Conservation (phyloP, 352 stramenopile genomes). For the Aphanomyces invadans region DNA sequence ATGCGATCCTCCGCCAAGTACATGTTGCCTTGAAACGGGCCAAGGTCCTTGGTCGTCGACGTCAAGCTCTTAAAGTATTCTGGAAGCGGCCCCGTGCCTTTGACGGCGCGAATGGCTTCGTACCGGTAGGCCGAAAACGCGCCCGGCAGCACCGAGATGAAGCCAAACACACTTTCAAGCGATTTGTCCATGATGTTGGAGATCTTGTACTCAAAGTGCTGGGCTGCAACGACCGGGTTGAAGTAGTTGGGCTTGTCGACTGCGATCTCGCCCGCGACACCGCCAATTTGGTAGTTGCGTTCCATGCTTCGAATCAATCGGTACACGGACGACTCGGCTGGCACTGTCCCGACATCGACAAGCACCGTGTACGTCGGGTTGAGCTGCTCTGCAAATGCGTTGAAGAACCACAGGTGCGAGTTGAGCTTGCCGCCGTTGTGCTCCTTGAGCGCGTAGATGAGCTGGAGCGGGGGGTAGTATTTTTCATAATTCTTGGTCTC, state of each 20-base stretch:
- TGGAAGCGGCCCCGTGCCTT: slow-evolving; percentile 35
- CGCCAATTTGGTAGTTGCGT: slow-evolving; percentile 41
- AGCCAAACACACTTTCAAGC: slow-evolving; percentile 44
- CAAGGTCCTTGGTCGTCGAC: slow-evolving; percentile 36
- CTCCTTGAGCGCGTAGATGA: slow-evolving; percentile 49
- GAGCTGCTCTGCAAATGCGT: slow-evolving; percentile 46
- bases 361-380: slow-evolving; percentile 45
- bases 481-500: slow-evolving; percentile 35
- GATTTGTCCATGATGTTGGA: slow-evolving; percentile 52
- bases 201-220: slow-evolving; percentile 55
- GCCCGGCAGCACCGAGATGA: slow-evolving; percentile 39
- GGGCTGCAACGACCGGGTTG: slow-evolving; percentile 37
- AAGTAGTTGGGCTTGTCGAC: slow-evolving; percentile 41
- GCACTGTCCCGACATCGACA: slow-evolving; percentile 42
- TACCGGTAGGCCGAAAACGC: slow-evolving; percentile 49
- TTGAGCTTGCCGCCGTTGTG: slow-evolving; percentile 43
- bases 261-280: slow-evolving; percentile 39
- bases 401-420: slow-evolving; percentile 54
- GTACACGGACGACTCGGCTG: slow-evolving; percentile 35
- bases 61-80: slow-evolving; percentile 48
- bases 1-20: slow-evolving; percentile 61
- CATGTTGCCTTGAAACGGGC: slow-evolving; percentile 62
- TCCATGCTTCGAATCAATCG: slow-evolving; percentile 44
- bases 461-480: slow-evolving; percentile 42
- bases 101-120: slow-evolving; percentile 43